Conservation (phyloP, 805 yeast species). For the Pichia membranifaciens region DNA sequence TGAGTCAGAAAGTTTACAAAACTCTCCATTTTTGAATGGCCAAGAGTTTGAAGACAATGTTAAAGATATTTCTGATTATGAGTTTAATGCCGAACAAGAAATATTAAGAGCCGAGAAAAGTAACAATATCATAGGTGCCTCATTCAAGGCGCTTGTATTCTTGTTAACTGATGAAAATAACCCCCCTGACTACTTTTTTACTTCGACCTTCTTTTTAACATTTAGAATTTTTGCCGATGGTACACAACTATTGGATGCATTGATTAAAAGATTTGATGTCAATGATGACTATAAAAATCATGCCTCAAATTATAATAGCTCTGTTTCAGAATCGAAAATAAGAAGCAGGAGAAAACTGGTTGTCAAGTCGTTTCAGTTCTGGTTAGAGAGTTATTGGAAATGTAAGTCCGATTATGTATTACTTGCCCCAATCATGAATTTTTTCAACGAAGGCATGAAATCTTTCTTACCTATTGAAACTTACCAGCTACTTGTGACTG, state of each 20-base stretch:
- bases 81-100: constrained; percentile 34
- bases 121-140: constrained; percentile 58
- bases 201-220: constrained; percentile 70
- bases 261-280: constrained; percentile 61
- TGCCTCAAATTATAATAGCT: constrained; percentile 24
- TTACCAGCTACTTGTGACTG: constrained; percentile 52
- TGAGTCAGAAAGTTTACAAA: constrained; percentile 16
- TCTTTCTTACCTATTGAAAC: constrained; percentile 58
- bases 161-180: constrained; percentile 59
- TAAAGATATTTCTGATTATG: constrained; percentile 6
- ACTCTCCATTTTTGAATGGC: constrained; percentile 26
- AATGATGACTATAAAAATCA: constrained; percentile 31
- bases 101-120: constrained; percentile 41
- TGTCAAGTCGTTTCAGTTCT: constrained; percentile 62
- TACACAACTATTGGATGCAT: constrained; percentile 58
- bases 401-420: constrained; percentile 51
- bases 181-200: constrained; percentile 62
- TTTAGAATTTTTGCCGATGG: constrained; percentile 69
- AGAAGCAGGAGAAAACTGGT: constrained; percentile 63
- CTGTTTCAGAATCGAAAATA: constrained; percentile 38
- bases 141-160: constrained; percentile 61
- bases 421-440: constrained; percentile 66
- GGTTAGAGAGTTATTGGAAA: constrained; percentile 92
- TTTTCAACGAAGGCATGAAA: constrained; percentile 74
- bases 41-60: constrained; percentile 22